Base-by-base conservation (phyloP, 495 filamentous ascomycete species). In the Aspergillus diversus region DNA sequence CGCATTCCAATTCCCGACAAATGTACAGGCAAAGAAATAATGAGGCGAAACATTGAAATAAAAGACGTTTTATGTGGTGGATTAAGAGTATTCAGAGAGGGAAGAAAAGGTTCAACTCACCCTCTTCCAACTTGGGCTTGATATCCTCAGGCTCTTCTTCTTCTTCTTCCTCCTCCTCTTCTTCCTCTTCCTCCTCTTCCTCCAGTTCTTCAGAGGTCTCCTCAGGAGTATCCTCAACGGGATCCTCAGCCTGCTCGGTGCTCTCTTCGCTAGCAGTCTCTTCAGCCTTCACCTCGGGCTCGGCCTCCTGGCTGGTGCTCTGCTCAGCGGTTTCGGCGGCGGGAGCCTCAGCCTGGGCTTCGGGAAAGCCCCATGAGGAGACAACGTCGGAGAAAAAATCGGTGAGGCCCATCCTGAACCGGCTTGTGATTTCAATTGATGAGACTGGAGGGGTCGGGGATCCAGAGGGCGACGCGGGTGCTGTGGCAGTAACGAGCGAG, bases 101-200 rank as follows among this genome's bases (percentile, higher is more conserved):
- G n/a, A 50, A 11, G n/a, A 31, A 50, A 17, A 57, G 47, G 0
- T 57, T 43, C 46, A 37, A 90, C 90, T 79, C 80, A 97, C 95
- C 93, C 83, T 93, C 92, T 73, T 95, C 89, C 59, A 99, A 76
- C 80, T 87, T 87, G 63, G 92, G 91, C 85, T 96, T 96, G 63
- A 86, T 84, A 73, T 99, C 95, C 66, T 87, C 87, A 53, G 87
- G 83, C 83, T 98, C 94, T 64, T 96, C 92, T 67, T 96, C 93
- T 62, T 96, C 93, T 13, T 95, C 92, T 61, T 95, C 92, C 56
- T 94, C 91, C 57, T 91, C 91, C 56, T 91, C 88, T 27, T 86
- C 86, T 54, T 85, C 80, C 35, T 82, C 79, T 39, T 80, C 80
- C 33, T 79, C 81, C 57, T 76, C 81, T 53, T 71, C 79, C 34